Evolutionary conservation across 768 basidiomycete genomes (phyloP).

Genomic region (Mycena metata): DNA sequence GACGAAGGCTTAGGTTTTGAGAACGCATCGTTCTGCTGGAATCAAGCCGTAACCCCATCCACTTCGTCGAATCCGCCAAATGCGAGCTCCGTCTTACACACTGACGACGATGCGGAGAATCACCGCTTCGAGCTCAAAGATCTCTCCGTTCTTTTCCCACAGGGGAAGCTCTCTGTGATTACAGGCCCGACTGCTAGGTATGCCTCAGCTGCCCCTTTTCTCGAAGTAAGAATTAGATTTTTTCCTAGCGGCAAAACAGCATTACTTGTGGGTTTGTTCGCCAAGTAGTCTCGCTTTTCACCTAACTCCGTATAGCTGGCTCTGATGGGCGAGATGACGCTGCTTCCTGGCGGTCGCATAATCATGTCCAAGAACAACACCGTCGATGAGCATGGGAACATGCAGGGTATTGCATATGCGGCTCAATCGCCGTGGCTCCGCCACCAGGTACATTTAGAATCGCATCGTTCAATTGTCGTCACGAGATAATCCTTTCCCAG

Average conservation of each 20-base stretch:
- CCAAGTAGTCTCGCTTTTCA: neutral
- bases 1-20: conserved; percentile 67
- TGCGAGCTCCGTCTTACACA: conserved; percentile 7
- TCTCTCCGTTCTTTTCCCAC: conserved; percentile 77
- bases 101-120: conserved; percentile 47
- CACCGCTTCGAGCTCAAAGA: conserved; percentile 75
- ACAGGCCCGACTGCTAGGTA: conserved; percentile 78
- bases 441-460: conserved; percentile 53
- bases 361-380: conserved; percentile 75
- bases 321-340: conserved; percentile 78
- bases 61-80: conserved; percentile 31
- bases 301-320: conserved; percentile 62
- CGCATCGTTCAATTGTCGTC: too few species aligned
- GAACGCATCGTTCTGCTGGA: conserved; percentile 74
- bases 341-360: conserved; percentile 53
- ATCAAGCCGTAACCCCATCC: conserved; percentile 53
- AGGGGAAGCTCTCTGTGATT: conserved; percentile 76
- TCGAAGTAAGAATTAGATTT: neutral
- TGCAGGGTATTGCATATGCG: conserved; percentile 77
- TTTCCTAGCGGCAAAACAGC: conserved; percentile 81
- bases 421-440: conserved; percentile 78
- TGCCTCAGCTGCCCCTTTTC: neutral
- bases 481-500: too few species aligned
- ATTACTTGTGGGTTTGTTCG: conserved; percentile 62
- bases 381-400: conserved; percentile 72